Evolutionary conservation across 108 stramenopile genomes (phyloP), one percentile per base, ranked within the genome.

Genomic region (Seminavis robusta): DNA sequence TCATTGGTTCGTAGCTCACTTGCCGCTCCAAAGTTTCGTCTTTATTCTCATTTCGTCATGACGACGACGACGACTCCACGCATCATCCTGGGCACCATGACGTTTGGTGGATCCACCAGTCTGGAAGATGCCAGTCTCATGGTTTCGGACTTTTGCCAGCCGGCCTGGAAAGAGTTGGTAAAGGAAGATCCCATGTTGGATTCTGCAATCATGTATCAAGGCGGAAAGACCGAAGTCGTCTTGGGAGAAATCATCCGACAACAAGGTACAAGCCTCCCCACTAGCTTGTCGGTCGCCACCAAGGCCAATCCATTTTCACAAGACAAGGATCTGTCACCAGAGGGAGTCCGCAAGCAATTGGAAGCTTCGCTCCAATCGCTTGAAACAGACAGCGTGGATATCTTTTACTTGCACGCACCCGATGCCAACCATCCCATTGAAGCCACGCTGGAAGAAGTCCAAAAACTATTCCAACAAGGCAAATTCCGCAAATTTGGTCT

Each of bases 241-340:
- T 36, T 36, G 13, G 34, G 34, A 36, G 13, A 36, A 8, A 36
- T 36, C 13, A 8, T 36, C 13, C 8, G 10, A n/a, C n/a, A n/a
- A n/a, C n/a, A n/a, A n/a, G n/a, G n/a, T n/a, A n/a, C n/a, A n/a
- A n/a, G n/a, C n/a, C n/a, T n/a, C n/a, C n/a, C n/a, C 34, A 10
- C 13, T 36, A 8, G 8, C 10, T n/a, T n/a, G n/a, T n/a, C n/a
- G n/a, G n/a, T 51, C 16, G 49, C 49, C 9, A 31, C 49, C 27
- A 51, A 51, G 30, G 49, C 49, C 49, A 51, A 51, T 51, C 49
- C 49, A 7, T 31, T 51, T 17, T 11, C 49, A 11, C 23, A 8
- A 6, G 28, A 31, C 16, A 51, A 8, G 28, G 16, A 51, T 51
- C 28, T 51, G 16, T 51, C 49, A 8, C 49, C 49, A 8, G 11